A percentile compares a stretch with the other conserved stretches of the same genome.
Conservation (phyloP, 148 eudicot genomes). For the Suaeda aralocaspica region DNA sequence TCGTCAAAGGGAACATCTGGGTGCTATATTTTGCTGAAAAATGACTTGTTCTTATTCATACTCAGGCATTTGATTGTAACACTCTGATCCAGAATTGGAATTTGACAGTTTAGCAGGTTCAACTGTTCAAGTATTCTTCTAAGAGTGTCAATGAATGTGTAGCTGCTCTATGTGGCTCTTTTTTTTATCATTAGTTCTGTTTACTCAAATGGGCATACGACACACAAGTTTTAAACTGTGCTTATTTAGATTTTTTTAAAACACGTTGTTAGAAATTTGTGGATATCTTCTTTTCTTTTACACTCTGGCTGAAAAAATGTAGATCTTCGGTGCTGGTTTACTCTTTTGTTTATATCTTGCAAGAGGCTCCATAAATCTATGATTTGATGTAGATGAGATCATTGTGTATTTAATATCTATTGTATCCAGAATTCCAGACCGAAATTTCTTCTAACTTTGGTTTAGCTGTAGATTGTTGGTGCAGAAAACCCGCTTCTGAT, state of each 20-base stretch:
- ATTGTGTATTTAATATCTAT: background rate
- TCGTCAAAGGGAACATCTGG: too few species aligned
- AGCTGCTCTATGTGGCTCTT: background rate
- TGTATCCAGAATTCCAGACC: background rate
- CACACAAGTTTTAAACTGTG: background rate
- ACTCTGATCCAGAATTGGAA: background rate
- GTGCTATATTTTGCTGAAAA: background rate
- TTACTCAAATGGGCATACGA: background rate
- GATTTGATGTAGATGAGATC: background rate
- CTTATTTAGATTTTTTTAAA: background rate
- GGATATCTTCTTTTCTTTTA: background rate
- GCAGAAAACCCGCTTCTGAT: constrained; percentile 87
- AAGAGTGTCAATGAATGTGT: background rate
- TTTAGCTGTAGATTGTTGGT: constrained; percentile 73
- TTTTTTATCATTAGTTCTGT: background rate
- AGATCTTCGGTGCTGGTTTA: background rate
- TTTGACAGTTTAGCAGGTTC: background rate
- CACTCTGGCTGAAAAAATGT: background rate
- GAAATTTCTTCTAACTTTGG: constrained; percentile 34
- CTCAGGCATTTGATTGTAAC: background rate
- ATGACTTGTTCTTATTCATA: background rate
- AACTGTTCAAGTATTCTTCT: background rate
- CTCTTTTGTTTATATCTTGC: background rate
- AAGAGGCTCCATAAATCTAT: background rate
- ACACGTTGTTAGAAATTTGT: background rate